Conservation (phyloP, 768 basidiomycete species). For the Podaxis sp. region DNA sequence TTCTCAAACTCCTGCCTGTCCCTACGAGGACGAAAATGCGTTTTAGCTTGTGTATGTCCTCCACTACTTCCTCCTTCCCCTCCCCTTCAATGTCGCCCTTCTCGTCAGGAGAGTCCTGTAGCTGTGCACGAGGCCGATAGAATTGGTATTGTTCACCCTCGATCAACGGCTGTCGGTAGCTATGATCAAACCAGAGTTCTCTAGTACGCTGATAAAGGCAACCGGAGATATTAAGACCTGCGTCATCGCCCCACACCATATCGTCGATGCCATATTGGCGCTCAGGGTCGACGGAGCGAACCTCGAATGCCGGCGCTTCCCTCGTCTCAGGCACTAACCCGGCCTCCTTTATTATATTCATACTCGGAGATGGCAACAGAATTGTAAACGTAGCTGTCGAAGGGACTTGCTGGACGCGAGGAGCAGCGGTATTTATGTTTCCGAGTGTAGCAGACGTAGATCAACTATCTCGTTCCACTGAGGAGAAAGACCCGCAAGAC, state of each 20-base stretch:
- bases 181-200: not conserved
- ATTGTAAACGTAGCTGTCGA: not conserved
- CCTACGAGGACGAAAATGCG: not conserved
- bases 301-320: not conserved
- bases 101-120: not conserved
- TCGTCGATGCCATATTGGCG: not conserved
- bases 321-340: not conserved
- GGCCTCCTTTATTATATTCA: not conserved
- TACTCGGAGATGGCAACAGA: not conserved
- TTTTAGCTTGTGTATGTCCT: not conserved
- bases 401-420: not conserved
- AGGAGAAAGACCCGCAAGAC: conserved; percentile 3
- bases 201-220: not conserved
- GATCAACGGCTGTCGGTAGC: not conserved
- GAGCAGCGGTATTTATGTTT: not conserved
- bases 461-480: conserved; percentile 1
- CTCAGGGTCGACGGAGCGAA: not conserved
- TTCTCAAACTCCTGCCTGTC: not conserved
- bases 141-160: not conserved
- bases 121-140: not conserved
- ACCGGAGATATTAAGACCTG: not conserved
- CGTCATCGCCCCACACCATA: not conserved
- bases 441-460: conserved; percentile 15
- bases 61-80: not conserved
- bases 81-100: not conserved